Conservation (phyloP, 192 early-diverging fungal species). For the Geranomyces variabilis region DNA sequence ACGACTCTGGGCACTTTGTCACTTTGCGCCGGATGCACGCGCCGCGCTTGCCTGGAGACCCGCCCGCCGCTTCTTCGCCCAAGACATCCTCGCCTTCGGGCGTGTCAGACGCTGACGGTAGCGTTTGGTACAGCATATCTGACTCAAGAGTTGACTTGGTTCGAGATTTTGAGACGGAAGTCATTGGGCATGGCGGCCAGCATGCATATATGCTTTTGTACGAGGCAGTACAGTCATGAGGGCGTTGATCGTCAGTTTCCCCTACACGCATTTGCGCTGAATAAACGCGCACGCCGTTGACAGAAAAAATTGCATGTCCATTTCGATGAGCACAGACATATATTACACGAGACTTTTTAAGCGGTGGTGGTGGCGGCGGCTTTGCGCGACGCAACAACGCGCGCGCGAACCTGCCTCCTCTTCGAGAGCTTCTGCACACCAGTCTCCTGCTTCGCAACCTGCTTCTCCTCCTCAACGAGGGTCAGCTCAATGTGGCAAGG, state of each 20-base stretch:
- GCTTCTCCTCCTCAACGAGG: constrained; percentile 85
- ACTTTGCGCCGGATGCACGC: constrained; percentile 66
- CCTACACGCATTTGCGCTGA: too few species aligned
- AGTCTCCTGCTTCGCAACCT: constrained; percentile 70
- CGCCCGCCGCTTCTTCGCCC: neutral
- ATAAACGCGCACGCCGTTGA: too few species aligned
- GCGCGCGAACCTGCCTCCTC: constrained; percentile 38
- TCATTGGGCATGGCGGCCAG: constrained; percentile 44
- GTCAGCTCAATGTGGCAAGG: constrained; percentile 97
- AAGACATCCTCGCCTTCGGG: neutral
- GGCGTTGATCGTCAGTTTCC: neutral
- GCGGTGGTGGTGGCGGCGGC: constrained; percentile 24
- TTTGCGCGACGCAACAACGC: constrained; percentile 13
- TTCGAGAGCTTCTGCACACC: constrained; percentile 42
- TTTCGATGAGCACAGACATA: too few species aligned
- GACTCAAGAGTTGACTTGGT: constrained; percentile 57
- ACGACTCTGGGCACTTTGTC: constrained; percentile 90
- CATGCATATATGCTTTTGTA: constrained; percentile 62
- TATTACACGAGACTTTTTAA: neutral
- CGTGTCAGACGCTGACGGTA: neutral
- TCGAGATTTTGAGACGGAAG: constrained; percentile 43
- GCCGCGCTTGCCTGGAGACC: constrained; percentile 3
- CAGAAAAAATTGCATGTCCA: too few species aligned
- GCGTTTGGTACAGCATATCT: constrained; percentile 68
- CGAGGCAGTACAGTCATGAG: constrained; percentile 33